Evolutionary conservation across 768 basidiomycete genomes (phyloP), one percentile per base, ranked within the genome.

Genomic region (Collybiopsis luxurians): DNA sequence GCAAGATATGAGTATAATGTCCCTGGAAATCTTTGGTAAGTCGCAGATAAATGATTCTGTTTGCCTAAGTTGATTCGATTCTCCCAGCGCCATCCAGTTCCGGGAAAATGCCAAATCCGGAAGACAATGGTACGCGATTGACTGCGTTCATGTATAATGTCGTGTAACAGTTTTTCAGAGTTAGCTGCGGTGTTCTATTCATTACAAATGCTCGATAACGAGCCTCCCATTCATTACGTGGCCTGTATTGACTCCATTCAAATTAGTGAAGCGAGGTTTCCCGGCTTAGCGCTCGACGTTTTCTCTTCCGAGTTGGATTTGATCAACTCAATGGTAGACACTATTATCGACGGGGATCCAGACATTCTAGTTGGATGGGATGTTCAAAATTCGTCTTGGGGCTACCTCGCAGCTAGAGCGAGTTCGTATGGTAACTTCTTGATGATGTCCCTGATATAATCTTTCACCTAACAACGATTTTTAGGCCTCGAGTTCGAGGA

Each of bases 341-440:
- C 84, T 27, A 81, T 97, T 0, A 64, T 82, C 23, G 81, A 84
- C 1, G 73, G 92, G 60, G 94, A 98, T 72, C 97, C 97, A 0
- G 97, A 99, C 68, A 87, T 98, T 39, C 65, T 98, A 7, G 79
- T 84, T 0, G 96, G 96, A 15, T 98, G 94, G 92, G 96, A 99
- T 59, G 78, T 96, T 12, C 93, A 97, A 66, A 75, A 76, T 19
- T 77, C 81, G 2, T 94, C 92, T 5, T 99, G 97, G 96, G 95
- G 95, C 0, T 98, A 93, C 69, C 72, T 97, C 1, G 74, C 78
- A 48, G 81, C 81, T n/a, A 80, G 96, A 40, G 89, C 84, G 15
- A 68, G 68, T 52, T 67, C 71, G 3, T 82, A 84, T 59, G 86
- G 92, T 90, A 53, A 40, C n/a, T 27, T 1, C 21, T 30, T 21